Percentiles rank a stretch among this genome's conserved stretches.
Conservation (phyloP, 371 early-diverging fungal genomes). For the Rhizopus microsporus region DNA sequence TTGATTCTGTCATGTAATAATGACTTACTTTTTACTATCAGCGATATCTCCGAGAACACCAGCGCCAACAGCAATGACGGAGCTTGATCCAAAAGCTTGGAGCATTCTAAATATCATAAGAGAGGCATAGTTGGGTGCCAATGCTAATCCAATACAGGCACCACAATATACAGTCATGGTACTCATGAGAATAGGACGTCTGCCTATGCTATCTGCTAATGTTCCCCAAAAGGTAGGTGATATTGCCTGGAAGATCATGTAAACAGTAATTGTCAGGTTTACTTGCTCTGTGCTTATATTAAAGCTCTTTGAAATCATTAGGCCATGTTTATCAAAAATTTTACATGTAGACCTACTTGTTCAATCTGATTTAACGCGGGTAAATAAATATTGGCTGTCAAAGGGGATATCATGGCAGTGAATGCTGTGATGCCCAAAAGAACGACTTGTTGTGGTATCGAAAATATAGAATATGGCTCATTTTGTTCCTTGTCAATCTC, state of each 20-base stretch:
- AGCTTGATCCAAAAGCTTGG: slow-evolving; percentile 63
- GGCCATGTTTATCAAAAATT: background rate
- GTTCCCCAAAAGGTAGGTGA: slow-evolving; percentile 60
- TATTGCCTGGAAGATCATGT: slow-evolving; percentile 32
- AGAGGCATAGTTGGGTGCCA: slow-evolving; percentile 44
- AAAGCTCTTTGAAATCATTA: slow-evolving; percentile 15
- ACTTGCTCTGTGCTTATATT: slow-evolving; percentile 20
- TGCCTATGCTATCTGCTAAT: slow-evolving; percentile 58
- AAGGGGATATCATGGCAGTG: slow-evolving; percentile 14
- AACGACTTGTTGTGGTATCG: background rate
- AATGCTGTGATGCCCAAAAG: slow-evolving; percentile 4
- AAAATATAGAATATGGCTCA: slow-evolving; percentile 10
- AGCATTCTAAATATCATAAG: slow-evolving; percentile 60
- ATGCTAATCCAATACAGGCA: slow-evolving; percentile 60
- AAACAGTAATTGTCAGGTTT: slow-evolving; percentile 29
- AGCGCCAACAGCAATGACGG: slow-evolving; percentile 56
- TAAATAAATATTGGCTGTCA: slow-evolving; percentile 16
- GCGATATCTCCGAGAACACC: slow-evolving; percentile 15
- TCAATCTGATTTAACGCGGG: slow-evolving; percentile 11
- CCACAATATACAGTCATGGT: slow-evolving; percentile 55
- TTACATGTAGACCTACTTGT: background rate
- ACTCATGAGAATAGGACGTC: slow-evolving; percentile 57
- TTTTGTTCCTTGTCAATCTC: background rate
- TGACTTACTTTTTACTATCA: slow-evolving; percentile 7
- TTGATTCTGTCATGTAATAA: background rate